Evolutionary conservation across 2,329 filamentous ascomycete genomes (phyloP), one percentile per base, ranked within the genome.

Genomic region (Neonectria coccinea): DNA sequence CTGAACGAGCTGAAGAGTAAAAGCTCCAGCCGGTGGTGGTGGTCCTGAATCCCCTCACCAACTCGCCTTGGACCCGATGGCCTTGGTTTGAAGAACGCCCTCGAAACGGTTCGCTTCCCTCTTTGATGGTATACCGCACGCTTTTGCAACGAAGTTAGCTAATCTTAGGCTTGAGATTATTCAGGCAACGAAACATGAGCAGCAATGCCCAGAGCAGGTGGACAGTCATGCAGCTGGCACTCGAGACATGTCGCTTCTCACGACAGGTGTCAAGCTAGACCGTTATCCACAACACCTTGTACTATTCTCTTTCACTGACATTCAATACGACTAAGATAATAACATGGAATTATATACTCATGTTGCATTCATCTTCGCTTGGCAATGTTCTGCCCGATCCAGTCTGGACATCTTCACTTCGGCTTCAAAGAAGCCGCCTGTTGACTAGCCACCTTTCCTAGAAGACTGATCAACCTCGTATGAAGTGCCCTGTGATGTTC

Each of bases 21-120:
- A 44, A 68, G 57, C 61, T 42, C 45, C 18, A 61, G 60, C 52
- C 47, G 61, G n/a, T 68, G 64, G 66, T 68, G 66, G 66, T 68
- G 60, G 64, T 51, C 59, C 57, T 67, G 64, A 31, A 44, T 22
- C 4, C 7, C 27, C 29, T 41, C 27, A 8, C 29, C 48, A 20
- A 20, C 22, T 25, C 31, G 11, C 31, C 12, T 31, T 36, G 48
- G n/a, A 29, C n/a, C 20, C 7, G 20, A 27, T 8, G n/a, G 10
- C 48, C 29, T 33, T 51, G 48, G 29, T 51, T 31, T 31, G 48
- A 51, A 31, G n/a, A 33, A 51, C 22, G 29, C n/a, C 48, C 29
- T 51, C 29, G 48, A 51, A 18, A 51, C 18, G 48, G 48, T 51
- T 51, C 48, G 48, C 48, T 51, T 51, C 48, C 48, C 48, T 51